Percentiles rank a stretch among this genome's conserved stretches.
Evolutionary conservation across 352 stramenopile species (phyloP).

Genomic region (Chrysophaeum taylorii): DNA sequence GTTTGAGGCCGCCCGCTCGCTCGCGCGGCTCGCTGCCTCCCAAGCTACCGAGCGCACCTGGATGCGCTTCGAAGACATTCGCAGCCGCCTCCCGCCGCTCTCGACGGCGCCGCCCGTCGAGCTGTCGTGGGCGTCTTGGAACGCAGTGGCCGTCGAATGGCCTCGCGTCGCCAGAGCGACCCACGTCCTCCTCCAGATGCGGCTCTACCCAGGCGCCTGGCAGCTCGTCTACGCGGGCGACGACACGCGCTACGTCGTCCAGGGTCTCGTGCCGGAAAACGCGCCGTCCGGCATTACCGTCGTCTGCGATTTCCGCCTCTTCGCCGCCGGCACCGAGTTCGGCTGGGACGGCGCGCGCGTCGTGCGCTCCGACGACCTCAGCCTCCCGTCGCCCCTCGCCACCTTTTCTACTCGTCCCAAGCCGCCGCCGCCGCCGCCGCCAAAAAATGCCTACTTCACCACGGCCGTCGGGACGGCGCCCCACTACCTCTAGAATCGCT

Average conservation of each 20-base stretch:
- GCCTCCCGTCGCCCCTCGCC: too few relatives aligned
- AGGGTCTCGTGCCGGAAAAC: slow-evolving; percentile 5
- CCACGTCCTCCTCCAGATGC: background rate
- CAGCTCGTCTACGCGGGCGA: background rate
- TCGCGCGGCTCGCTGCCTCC: background rate
- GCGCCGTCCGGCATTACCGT: too few relatives aligned
- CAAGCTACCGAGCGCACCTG: slow-evolving; percentile 1
- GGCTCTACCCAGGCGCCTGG: background rate
- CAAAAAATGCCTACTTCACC: too few relatives aligned
- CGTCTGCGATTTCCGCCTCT: too few relatives aligned
- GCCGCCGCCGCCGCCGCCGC: too few relatives aligned
- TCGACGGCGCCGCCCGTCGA: background rate
- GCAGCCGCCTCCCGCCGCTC: background rate
- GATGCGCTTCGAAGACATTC: background rate
- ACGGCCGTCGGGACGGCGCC: too few relatives aligned
- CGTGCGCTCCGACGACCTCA: too few relatives aligned
- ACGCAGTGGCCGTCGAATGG: background rate
- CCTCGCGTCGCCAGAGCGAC: background rate
- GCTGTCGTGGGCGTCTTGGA: background rate
- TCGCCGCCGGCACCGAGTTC: too few relatives aligned
- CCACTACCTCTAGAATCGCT: too few relatives aligned
- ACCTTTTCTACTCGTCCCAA: too few relatives aligned
- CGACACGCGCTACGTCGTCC: background rate
- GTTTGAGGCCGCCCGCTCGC: background rate
- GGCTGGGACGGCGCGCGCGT: too few relatives aligned